Conservation (phyloP, 2,329 filamentous ascomycete species). For the Triangularia verruculosa region DNA sequence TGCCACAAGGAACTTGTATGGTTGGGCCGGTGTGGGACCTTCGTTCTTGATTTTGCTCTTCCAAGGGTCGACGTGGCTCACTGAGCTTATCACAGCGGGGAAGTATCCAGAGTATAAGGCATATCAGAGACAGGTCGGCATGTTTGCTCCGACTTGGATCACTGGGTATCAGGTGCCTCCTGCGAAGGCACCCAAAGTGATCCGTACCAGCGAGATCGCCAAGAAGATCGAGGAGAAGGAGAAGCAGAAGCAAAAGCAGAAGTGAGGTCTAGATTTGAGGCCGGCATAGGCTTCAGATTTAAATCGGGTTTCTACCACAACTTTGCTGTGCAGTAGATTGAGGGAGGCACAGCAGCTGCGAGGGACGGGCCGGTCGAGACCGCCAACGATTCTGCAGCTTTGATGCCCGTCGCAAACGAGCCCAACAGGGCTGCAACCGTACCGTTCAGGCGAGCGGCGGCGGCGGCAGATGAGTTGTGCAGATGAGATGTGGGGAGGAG, state of each 20-base stretch:
- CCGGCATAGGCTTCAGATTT: not conserved
- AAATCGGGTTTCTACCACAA: not conserved
- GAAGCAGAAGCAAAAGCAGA: constrained; percentile 29
- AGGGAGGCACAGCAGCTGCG: not conserved
- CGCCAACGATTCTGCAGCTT: not conserved
- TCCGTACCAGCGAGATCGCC: constrained; percentile 50
- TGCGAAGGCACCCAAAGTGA: constrained; percentile 42
- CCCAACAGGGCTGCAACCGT: not conserved
- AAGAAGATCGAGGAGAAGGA: constrained; percentile 44
- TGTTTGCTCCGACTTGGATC: constrained; percentile 67
- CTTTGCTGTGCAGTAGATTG: not conserved
- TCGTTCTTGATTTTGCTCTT: constrained; percentile 74
- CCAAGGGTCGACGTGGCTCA: constrained; percentile 84
- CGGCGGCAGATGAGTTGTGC: constrained; percentile 10
- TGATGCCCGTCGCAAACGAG: not conserved
- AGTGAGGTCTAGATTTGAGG: not conserved
- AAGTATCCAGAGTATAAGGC: constrained; percentile 88
- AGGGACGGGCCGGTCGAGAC: not conserved
- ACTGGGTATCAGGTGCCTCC: constrained; percentile 42
- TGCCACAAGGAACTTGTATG: constrained; percentile 66
- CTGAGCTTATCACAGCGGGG: constrained; percentile 71
- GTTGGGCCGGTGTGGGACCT: constrained; percentile 74
- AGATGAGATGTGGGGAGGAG: constrained; percentile 15
- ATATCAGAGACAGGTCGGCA: constrained; percentile 80
- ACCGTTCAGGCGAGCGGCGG: constrained; percentile 1